Conservation (phyloP, 2,329 filamentous ascomycete genomes). For the Tolypocladium nubicola region DNA sequence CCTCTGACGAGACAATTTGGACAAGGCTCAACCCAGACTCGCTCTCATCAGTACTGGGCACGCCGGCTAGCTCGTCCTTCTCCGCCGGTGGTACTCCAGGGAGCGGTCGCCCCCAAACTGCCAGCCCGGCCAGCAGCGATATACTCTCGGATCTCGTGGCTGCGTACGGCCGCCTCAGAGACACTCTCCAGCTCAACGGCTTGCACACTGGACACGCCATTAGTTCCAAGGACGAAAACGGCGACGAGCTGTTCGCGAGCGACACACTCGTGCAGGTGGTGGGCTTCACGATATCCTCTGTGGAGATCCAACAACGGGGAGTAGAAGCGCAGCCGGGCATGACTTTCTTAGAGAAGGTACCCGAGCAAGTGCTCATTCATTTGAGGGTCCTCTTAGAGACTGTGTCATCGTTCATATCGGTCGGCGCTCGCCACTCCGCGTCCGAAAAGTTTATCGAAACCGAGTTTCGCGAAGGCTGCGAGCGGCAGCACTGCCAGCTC, state of each 20-base stretch:
- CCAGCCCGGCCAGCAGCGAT: constrained; percentile 4
- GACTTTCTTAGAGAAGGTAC: constrained; percentile 73
- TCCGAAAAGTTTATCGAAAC: constrained; percentile 50
- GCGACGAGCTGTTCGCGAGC: constrained; percentile 38
- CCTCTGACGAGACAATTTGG: constrained; percentile 31
- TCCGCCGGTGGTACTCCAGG: constrained; percentile 15
- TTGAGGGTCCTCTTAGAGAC: constrained; percentile 84
- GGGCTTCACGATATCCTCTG: constrained; percentile 75
- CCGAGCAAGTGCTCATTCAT: constrained; percentile 75
- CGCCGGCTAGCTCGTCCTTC: constrained; percentile 32
- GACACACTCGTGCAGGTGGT: constrained; percentile 57
- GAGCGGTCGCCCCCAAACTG: constrained; percentile 6
- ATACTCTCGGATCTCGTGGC: constrained; percentile 44
- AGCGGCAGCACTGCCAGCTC: constrained; percentile 64
- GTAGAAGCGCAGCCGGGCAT: constrained; percentile 61
- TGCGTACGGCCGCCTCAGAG: constrained; percentile 49
- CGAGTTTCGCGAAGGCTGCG: constrained; percentile 59
- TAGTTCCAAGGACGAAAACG: constrained; percentile 15
- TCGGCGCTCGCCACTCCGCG: constrained; percentile 56
- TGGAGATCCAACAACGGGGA: constrained; percentile 87
- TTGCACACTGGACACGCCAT: constrained; percentile 30
- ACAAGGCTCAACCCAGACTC: constrained; percentile 21
- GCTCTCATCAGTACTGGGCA: constrained; percentile 21
- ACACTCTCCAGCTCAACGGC: constrained; percentile 46
- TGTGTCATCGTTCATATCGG: constrained; percentile 69